These are phyloP conservation scores for Musa balbisiana DNA, from an alignment of 202 grass and related monocot species.

Conservation along the genomic window DNA sequence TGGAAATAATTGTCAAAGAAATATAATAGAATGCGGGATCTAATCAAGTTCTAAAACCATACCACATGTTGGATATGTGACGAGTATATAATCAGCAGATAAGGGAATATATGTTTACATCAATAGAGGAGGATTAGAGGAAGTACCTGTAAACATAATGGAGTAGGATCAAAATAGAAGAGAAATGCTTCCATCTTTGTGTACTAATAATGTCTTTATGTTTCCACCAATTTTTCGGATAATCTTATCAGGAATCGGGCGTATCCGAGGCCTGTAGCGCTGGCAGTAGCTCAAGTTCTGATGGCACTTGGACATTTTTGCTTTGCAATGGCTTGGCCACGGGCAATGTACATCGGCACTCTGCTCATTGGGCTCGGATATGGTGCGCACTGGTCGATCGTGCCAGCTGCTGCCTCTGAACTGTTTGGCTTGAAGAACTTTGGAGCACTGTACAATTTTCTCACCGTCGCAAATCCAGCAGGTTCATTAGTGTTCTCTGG, in stretches of 20 bases:
- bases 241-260: background rate
- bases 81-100: no score
- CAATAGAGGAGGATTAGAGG: no score
- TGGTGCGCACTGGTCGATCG: background rate
- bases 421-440: conserved; percentile 10
- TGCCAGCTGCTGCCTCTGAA: conserved; percentile 8
- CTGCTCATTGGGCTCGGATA: background rate
- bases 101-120: no score
- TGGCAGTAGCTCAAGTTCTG: background rate
- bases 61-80: no score
- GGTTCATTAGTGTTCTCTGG: conserved; percentile 11
- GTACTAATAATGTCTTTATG: no score
- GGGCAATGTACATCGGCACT: background rate
- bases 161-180: no score
- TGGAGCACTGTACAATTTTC: conserved; percentile 8
- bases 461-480: background rate
- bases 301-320: background rate
- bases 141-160: no score
- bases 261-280: background rate
- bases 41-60: no score
- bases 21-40: no score
- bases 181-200: no score
- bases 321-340: background rate
- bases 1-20: no score
- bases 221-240: background rate